phyloP scores from a whole-genome alignment of 108 stramenopile genomes.

The Epithemia pelagica region DNA sequence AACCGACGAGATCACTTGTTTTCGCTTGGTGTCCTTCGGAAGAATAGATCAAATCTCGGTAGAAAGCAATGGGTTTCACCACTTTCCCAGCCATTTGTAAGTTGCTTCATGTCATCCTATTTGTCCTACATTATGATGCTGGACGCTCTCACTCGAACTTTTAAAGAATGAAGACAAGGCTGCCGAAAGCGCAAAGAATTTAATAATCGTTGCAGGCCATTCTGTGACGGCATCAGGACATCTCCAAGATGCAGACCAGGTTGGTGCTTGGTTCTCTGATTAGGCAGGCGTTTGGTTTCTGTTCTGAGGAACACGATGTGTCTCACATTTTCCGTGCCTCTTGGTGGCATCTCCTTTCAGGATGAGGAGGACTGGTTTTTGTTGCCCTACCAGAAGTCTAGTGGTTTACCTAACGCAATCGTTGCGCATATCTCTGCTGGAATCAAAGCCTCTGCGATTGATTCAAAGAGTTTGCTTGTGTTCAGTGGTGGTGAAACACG shows the following conservation, averaged over 20 bases:
- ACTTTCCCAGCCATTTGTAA: constrained; percentile 24
- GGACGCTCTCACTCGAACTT: constrained; percentile 1
- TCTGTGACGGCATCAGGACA: constrained; percentile 58
- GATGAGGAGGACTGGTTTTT: constrained; percentile 90
- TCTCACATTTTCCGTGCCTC: too few species aligned
- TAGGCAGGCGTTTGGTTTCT: too few species aligned
- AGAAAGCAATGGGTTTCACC: constrained; percentile 13
- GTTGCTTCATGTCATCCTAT: neutral
- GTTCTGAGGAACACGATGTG: too few species aligned
- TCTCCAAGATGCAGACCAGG: constrained; percentile 51
- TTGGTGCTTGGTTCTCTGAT: too few species aligned
- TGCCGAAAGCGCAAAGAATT: constrained; percentile 46
- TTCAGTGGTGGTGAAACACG: constrained; percentile 95
- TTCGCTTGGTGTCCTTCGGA: too few species aligned
- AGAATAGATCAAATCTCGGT: neutral
- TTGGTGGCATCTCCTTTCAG: too few species aligned
- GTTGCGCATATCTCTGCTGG: constrained; percentile 85
- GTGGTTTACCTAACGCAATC: constrained; percentile 85
- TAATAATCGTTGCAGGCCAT: constrained; percentile 85
- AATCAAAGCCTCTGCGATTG: constrained; percentile 56
- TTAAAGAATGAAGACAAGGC: constrained; percentile 28
- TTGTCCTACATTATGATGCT: neutral
- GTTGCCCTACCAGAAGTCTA: constrained; percentile 81
- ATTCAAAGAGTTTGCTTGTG: constrained; percentile 75
- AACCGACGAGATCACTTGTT: neutral